Evolutionary conservation across 2,329 filamentous ascomycete species (phyloP), one percentile per base, ranked within the genome.

Genomic region (Talaromyces sp.): DNA sequence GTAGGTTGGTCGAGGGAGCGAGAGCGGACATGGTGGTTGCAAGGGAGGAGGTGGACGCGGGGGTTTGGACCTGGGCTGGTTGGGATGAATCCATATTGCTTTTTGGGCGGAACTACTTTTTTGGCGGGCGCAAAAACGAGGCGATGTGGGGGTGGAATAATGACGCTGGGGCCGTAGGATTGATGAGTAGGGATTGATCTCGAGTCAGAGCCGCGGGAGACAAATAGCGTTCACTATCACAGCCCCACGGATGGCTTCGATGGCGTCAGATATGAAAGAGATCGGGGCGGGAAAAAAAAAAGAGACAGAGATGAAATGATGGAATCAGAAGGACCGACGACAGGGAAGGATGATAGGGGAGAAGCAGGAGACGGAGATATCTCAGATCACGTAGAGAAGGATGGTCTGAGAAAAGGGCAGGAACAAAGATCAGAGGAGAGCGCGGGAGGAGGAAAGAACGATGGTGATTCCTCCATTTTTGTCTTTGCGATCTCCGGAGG

Each of bases 41-140:
- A 14, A 53, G 43, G 4, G 33, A 16, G 14, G 48, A 57, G 39
- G 54, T 47, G 8, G 55, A 51, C 8, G 59, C 36, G 44, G 61
- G 51, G 51, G 47, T 35, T 39, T 62, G 55, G 29, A 56, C 42
- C 51, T 56, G 59, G 42, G 48, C 16, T 49, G 62, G 50, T 52
- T 39, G 56, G 17, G 53, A 56, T 27, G 60, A 52, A 47, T 63
- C 51, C 62, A 63, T 64, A 42, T 47, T 46, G 52, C 27, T 22
- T 13, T n/a, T 47, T 22, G 45, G 32, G 40, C n/a, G 16, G 22
- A 45, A 17, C 6, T 27, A 27, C 11, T 41, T 36, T 40, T 46
- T n/a, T 35, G 27, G n/a, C 17, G 49, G 41, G 24, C 14, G 24
- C 36, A 20, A 30, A n/a, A 33, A 36, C 20, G 46, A 30, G 20